phyloP scores from a whole-genome alignment of 73 alveolate genomes.

The Symbiodinium pilosum region DNA sequence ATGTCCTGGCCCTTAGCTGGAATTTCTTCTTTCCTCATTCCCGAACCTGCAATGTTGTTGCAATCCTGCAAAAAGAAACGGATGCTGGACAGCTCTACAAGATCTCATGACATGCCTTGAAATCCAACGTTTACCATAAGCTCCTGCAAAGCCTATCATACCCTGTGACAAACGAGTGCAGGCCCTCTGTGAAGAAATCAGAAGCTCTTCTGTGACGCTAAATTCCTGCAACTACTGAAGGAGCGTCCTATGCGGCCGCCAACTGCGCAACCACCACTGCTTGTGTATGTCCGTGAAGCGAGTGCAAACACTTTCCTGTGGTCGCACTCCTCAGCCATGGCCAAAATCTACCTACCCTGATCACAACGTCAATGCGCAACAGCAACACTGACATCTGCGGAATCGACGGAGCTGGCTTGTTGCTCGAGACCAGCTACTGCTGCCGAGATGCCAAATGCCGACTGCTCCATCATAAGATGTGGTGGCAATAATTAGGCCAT shows the following conservation, averaged over 20 bases:
- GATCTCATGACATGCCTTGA: background rate
- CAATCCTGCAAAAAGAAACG: background rate
- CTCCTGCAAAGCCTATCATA: too few species aligned
- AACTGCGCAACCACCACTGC: slow-evolving; percentile 36
- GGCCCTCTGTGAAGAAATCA: too few species aligned
- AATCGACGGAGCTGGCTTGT: too few species aligned
- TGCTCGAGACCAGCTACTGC: too few species aligned
- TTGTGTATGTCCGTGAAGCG: slow-evolving; percentile 69
- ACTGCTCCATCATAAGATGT: slow-evolving; percentile 66
- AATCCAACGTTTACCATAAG: too few species aligned
- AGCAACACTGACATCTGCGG: background rate
- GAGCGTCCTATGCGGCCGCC: slow-evolving; percentile 9
- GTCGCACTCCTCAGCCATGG: slow-evolving; percentile 42
- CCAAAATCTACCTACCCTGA: background rate
- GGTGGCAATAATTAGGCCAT: slow-evolving; percentile 80
- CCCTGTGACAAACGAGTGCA: too few species aligned
- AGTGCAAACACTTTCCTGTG: slow-evolving; percentile 86
- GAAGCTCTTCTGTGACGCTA: too few species aligned
- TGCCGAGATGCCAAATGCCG: slow-evolving; percentile 50
- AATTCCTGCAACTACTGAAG: too few species aligned
- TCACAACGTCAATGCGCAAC: background rate
- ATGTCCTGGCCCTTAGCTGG: too few species aligned
- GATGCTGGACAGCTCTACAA: background rate
- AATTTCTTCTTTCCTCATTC: too few species aligned
- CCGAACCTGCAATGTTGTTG: too few species aligned